Base-by-base conservation (phyloP, 2,329 filamentous ascomycete species). In the Neofusicoccum sp. region DNA sequence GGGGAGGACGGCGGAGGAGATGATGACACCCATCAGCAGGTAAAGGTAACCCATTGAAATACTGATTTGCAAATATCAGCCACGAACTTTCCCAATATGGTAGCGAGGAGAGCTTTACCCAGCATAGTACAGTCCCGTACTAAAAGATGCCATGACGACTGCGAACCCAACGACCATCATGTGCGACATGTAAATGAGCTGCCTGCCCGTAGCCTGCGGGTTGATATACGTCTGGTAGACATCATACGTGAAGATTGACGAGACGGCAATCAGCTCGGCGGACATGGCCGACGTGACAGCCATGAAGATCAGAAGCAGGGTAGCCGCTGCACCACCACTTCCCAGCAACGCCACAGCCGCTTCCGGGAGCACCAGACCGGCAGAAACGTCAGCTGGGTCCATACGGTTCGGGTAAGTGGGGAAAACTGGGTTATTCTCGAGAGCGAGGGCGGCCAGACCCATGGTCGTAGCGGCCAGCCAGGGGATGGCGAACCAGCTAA, bases 401-500 rank as follows among this genome's bases (percentile, higher is more conserved):
- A 96, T 91, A 41, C 92, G 86, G 64, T 89, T 79, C 0, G 86
- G 90, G 69, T 84, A 93, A 0, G 88, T 90, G 0, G 90, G 90
- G 77, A 92, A 93, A 3, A 80, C 80, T 1, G 86, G 89, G 68
- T 86, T 89, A 67, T 82, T 86, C 75, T 97, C 92, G 1, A 97
- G 83, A 0, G 92, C 90, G 6, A 97, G 81, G 3, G 90, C 92
- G 1, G 90, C 85, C 6, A 97, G 84, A 36, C 93, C 93, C 87
- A 96, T 91, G 1, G 93, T 96, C 0, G 91, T 97, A 1, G 93
- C 92, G 2, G 88, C 90, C 8, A 96, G 83, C 90, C 91, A 96
- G 0, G 93, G 93, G 59, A 97, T 96, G 0, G 93, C 93, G 69
- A 97, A 97, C 93, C 93, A 97, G 56, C 86, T 88, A 1, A 96